phyloP scores from a whole-genome alignment of 2,329 filamentous ascomycete species.

The Aureobasidium musti region DNA sequence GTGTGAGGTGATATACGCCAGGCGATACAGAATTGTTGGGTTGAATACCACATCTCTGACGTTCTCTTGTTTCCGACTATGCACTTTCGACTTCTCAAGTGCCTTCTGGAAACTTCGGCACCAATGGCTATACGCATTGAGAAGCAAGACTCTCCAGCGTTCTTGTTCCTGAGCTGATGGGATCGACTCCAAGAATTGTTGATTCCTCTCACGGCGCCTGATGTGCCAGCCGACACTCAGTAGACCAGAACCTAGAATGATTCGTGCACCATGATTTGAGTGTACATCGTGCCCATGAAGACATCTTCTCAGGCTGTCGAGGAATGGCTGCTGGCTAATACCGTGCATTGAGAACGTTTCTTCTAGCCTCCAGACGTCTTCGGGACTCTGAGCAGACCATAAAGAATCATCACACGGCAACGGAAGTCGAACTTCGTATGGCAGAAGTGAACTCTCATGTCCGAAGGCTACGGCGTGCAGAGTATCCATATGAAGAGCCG shows the following conservation, averaged over 20 bases:
- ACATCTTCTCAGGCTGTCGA: conserved; percentile 86
- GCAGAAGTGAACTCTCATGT: conserved; percentile 92
- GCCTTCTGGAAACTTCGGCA: conserved; percentile 84
- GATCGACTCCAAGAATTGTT: conserved; percentile 78
- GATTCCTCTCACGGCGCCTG: conserved; percentile 89
- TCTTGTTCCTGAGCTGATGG: conserved; percentile 81
- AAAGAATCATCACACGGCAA: conserved; percentile 87
- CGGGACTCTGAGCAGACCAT: conserved; percentile 84
- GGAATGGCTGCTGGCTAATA: conserved; percentile 78
- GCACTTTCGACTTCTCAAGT: conserved; percentile 54
- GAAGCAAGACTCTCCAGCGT: conserved; percentile 82
- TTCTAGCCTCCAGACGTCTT: conserved; percentile 81
- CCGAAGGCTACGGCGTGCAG: conserved; percentile 97
- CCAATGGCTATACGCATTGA: conserved; percentile 88
- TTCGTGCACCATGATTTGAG: conserved; percentile 87
- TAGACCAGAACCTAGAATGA: conserved; percentile 86
- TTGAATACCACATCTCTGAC: conserved; percentile 73
- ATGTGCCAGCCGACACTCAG: conserved; percentile 95
- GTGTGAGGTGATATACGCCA: conserved; percentile 95
- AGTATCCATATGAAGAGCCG: conserved; percentile 88
- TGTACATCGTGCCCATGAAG: conserved; percentile 78
- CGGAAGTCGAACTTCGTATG: conserved; percentile 87
- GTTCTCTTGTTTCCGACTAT: conserved; percentile 39
- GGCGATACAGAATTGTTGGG: conserved; percentile 80
- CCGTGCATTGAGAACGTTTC: conserved; percentile 75